Evolutionary conservation across 345 rosid genomes (phyloP), one percentile per base, ranked within the genome.

Genomic region (Clausena lansium): DNA sequence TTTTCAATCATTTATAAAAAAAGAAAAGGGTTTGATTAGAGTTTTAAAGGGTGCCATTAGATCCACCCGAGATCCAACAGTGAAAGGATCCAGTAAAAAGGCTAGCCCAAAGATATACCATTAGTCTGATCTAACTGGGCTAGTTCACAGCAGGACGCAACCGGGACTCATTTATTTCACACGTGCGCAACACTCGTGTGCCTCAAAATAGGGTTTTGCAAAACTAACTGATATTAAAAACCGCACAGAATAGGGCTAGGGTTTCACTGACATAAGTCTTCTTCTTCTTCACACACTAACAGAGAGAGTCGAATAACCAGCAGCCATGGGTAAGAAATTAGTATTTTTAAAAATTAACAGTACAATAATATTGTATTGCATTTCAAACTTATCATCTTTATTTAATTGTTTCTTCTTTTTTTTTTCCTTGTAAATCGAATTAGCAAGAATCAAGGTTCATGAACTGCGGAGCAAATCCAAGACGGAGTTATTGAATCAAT

Each of bases 401-500:
- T 33, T 54, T 24, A 2, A 45, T 66, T 67, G 28, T 11, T 17
- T 55, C 9, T 15, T 24, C 13, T 15, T 15, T 1, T 64, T 69
- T 2, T 66, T 39, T 6, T 35, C 13, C 3, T 30, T 54, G 8
- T 25, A 14, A 25, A 41, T 69, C 27, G 22, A 67, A 79, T 45
- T 75, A 86, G 92, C 91, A 11, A 86, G 89, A 70, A 86, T 87
- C 60, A 89, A 87, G 86, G 92, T 87, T 36, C 92, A 89, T 63
- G 92, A 89, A 79, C 83, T 89, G 13, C 83, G 90, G 74, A 84
- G 82, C 69, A 86, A 86, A 66, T 80, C 88, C 14, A 89, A 84
- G 86, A n/a, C 79, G 0, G 89, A 89, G 57, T 84, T 89, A 25
- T 77, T 84, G 66, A 83, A 50, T 39, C 92, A 87, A 76, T 61